Base-by-base conservation (phyloP, 768 basidiomycete genomes). In the Russula griseocarnosa region DNA sequence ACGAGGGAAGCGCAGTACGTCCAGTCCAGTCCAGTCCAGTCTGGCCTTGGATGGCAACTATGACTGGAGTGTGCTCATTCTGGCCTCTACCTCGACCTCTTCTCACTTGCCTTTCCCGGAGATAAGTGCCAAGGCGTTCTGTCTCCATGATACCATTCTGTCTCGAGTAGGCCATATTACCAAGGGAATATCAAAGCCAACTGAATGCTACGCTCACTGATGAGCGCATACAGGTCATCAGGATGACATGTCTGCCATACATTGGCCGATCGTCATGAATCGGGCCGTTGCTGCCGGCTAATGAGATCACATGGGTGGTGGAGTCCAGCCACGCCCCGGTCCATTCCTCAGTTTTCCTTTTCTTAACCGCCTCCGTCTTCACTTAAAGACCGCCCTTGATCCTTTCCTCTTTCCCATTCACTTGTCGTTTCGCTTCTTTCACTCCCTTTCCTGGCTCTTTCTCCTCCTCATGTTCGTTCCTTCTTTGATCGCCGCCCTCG, bases 401-500 rank as follows among this genome's bases (percentile, higher is more conserved):
- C 38, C 38, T 20, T 28, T 3, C 14, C 28, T 51, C 34, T 38
- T 24, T 10, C 20, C 40, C 58, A 8, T 30, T 55, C 26, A 11
- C 8, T 55, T 26, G 10, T 22, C 30, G 16, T 34, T 24, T 32
- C 24, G 1, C 46, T 57, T 32, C 46, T 14, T 30, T 34, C n/a
- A 50, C 49, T n/a, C 30, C 20, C 57, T 26, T 58, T 18, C 24
- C 24, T 18, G 13, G 26, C 55, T 9, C 38, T 9, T 28, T 26
- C 14, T 32, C 14, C 22, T 32, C 57, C 34, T n/a, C 34, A 58
- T 58, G 58, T 24, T 18, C 24, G 10, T 58, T 38, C 32, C 47
- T 49, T 50, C 58, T 26, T 49, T 58, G 9, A 24, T 58, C 18
- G 58, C 34, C 9, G 20, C 46, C 30, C 24, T 58, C 20, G 58